phyloP scores from a whole-genome alignment of 768 basidiomycete genomes.

The Leucocoprinus leucothites region DNA sequence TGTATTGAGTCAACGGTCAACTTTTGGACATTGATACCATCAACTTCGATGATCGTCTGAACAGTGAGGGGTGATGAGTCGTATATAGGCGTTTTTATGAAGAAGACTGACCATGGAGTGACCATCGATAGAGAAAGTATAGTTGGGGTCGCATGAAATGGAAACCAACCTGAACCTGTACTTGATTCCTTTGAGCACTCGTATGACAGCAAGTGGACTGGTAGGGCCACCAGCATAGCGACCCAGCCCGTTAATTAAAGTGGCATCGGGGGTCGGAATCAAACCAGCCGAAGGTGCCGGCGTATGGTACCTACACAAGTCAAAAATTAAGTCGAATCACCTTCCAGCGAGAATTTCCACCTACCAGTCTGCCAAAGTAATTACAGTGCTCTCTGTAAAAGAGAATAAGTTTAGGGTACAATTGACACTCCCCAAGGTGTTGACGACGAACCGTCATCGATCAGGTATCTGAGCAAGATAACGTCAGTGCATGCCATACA shows the following conservation, averaged over 20 bases:
- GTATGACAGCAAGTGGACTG: neutral
- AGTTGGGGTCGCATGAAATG: conserved; percentile 37
- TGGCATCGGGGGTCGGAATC: neutral
- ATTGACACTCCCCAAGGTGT: neutral
- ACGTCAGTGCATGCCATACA: neutral
- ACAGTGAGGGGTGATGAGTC: neutral
- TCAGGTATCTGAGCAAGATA: neutral
- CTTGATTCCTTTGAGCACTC: conserved; percentile 22
- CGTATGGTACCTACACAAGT: conserved; percentile 11
- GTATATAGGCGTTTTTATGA: neutral
- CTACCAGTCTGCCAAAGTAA: conserved; percentile 20
- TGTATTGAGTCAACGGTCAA: conserved; percentile 35
- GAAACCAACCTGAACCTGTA: conserved; percentile 44
- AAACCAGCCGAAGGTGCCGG: neutral
- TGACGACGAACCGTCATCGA: conserved; percentile 43
- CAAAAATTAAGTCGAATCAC: neutral
- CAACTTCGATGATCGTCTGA: conserved; percentile 45
- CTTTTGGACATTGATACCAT: conserved; percentile 37
- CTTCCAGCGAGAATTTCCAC: neutral
- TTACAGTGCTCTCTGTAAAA: conserved; percentile 23
- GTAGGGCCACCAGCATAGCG: neutral
- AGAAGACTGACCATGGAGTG: conserved; percentile 22
- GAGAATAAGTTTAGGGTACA: neutral
- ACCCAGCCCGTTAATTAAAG: conserved; percentile 13
- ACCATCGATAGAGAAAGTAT: conserved; percentile 37